Percentiles rank a stretch among this genome's conserved stretches.
phyloP scores from a whole-genome alignment of 148 eudicot genomes.

The Heliosperma pusillum region DNA sequence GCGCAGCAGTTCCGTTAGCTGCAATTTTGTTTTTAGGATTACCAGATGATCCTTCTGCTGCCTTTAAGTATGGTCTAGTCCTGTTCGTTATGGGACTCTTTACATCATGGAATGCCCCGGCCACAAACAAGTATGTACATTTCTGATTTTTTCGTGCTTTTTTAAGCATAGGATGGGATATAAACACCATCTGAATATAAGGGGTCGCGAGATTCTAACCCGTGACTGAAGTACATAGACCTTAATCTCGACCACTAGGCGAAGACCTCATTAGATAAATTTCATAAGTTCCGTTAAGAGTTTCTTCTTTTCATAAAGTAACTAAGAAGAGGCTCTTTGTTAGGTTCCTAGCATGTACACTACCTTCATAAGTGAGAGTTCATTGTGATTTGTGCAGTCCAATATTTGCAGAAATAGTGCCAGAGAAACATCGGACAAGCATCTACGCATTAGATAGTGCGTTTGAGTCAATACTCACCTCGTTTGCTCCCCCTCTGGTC shows the following conservation, averaged over 20 bases:
- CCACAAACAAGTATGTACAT: conserved; percentile 75
- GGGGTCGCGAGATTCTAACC: too few relatives aligned
- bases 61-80: conserved; percentile 50
- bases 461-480: conserved; percentile 55
- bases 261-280: too few relatives aligned
- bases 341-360: too few relatives aligned
- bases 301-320: too few relatives aligned
- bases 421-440: conserved; percentile 65
- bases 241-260: too few relatives aligned
- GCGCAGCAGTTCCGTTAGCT: conserved; percentile 77
- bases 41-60: conserved; percentile 61
- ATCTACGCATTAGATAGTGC: conserved; percentile 65
- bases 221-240: too few relatives aligned
- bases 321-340: too few relatives aligned
- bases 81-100: conserved; percentile 69
- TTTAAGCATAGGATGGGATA: too few relatives aligned
- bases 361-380: background rate
- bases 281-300: too few relatives aligned
- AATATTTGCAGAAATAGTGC: conserved; percentile 76
- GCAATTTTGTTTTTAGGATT: conserved; percentile 60
- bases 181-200: too few relatives aligned
- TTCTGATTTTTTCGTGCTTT: background rate
- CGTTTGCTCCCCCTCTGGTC: conserved; percentile 76
- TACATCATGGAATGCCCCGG: conserved; percentile 75
- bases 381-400: conserved; percentile 36